These are phyloP conservation scores for Pneumocystis jirovecii DNA, from an alignment of 1,139 yeast genomes.

Conservation along the genomic window DNA sequence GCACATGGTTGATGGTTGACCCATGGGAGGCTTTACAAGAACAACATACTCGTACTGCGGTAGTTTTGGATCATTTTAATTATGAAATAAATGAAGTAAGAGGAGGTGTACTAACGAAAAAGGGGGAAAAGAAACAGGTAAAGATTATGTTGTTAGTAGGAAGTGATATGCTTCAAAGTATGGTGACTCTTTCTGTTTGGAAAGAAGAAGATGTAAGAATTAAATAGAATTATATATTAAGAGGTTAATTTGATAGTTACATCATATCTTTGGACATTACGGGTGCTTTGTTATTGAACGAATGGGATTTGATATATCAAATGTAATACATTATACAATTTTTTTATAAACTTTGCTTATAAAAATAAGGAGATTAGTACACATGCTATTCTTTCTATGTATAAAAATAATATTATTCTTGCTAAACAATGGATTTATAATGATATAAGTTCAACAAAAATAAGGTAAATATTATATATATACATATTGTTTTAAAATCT, in stretches of 20 bases:
- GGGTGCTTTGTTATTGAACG: constrained; percentile 95
- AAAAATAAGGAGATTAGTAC: neutral
- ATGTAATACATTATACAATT: constrained; percentile 71
- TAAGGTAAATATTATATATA: constrained; percentile 29
- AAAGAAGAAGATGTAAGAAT: constrained; percentile 56
- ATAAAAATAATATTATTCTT: constrained; percentile 61
- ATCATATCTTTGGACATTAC: constrained; percentile 85
- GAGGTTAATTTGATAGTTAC: constrained; percentile 24
- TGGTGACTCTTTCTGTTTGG: constrained; percentile 99
- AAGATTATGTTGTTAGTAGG: constrained; percentile 95
- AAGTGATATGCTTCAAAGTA: constrained; percentile 89
- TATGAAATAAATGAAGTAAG: constrained; percentile 82
- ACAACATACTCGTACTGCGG: constrained; percentile 81
- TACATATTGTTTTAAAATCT: neutral
- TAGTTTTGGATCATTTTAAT: constrained; percentile 90
- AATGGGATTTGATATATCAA: constrained; percentile 89
- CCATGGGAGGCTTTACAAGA: constrained; percentile 97
- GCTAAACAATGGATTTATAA: constrained; percentile 91
- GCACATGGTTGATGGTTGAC: constrained; percentile 97
- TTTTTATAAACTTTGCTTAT: constrained; percentile 76
- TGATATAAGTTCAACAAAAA: constrained; percentile 90
- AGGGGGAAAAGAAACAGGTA: constrained; percentile 48
- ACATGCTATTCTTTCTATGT: constrained; percentile 5
- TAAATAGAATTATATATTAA: no score
- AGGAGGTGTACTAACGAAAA: constrained; percentile 66